A percentile compares a stretch with the other conserved stretches of the same genome.
These are phyloP conservation scores for Microbotryomycetes sp. DNA, from an alignment of 1,284 basidiomycete genomes.

Conservation along the genomic window DNA sequence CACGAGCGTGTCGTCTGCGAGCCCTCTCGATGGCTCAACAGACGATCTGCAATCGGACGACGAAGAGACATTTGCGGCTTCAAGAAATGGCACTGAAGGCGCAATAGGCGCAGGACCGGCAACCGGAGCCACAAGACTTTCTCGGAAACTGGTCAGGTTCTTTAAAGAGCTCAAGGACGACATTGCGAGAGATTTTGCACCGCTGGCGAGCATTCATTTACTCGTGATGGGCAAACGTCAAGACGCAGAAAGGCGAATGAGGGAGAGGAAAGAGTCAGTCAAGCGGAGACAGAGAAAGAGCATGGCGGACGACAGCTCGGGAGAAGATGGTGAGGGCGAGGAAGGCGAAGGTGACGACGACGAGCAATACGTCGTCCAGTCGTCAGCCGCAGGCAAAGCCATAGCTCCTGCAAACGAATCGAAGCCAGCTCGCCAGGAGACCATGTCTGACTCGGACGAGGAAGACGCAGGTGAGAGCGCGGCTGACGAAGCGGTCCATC, in stretches of 20 bases:
- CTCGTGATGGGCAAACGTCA: background rate
- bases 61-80: constrained; percentile 8
- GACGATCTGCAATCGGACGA: background rate
- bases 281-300: background rate
- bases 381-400: no score
- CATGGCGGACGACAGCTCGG: constrained; percentile 1
- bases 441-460: background rate
- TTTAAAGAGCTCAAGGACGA: constrained; percentile 14
- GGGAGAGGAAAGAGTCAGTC: background rate
- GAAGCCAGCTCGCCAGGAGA: no score
- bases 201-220: background rate
- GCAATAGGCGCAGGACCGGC: background rate
- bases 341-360: background rate
- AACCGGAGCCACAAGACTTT: constrained; percentile 8
- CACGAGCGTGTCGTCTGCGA: constrained; percentile 12
- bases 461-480: background rate
- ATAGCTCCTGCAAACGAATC: no score
- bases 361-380: background rate
- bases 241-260: background rate
- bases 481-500: background rate
- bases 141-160: background rate
- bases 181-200: constrained; percentile 18
- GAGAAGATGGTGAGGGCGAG: background rate
- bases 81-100: background rate
- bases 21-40: constrained; percentile 6